Base-by-base conservation (phyloP, 2,329 filamentous ascomycete genomes). In the Plectosphaerella sp. region DNA sequence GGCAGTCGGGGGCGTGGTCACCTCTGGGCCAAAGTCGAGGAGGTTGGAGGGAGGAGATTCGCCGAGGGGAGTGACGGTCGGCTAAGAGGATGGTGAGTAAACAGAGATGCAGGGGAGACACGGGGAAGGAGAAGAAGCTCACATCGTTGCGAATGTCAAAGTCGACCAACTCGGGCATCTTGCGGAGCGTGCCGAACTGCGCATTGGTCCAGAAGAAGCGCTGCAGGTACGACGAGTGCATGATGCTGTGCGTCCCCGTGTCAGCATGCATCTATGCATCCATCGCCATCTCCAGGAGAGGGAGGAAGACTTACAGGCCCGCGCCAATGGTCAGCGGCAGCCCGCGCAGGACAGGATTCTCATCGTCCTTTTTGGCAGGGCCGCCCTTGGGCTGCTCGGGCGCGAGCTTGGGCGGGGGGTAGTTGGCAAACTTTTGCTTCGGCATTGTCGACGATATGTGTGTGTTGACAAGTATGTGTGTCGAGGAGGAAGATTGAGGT, bases 271-370 rank as follows among this genome's bases (percentile, higher is more conserved):
- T 24, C 20, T 20, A 22, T 22, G n/a, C 14, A 15, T 20, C 28
- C n/a, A 5, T 33, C 15, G 15, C 5, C 45, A 12, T 25, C 15
- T 5, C n/a, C n/a, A n/a, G n/a, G n/a, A n/a, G n/a, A n/a, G n/a
- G n/a, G n/a, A n/a, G 14, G 15, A 20, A 28, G 3, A 67, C 78
- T 64, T 70, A 89, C 86, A 88, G 62, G 53, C 75, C 80, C 49
- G 82, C 80, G 42, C 79, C 82, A 49, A 86, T 72, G 25, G 81
- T 75, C 47, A 95, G 72, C 8, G 83, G 68, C 33, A 78, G 68
- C 5, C 90, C 90, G 51, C 85, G 78, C 57, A 95, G 72, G 1
- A 83, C 77, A 1, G 90, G 89, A 64, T 93, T 91, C 41, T 79
- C 75, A 56, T 83, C 79, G 33, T 75, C 66, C 47, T 55, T 51